Conservation (phyloP, 352 stramenopile genomes). For the Phytophthora brassicae region DNA sequence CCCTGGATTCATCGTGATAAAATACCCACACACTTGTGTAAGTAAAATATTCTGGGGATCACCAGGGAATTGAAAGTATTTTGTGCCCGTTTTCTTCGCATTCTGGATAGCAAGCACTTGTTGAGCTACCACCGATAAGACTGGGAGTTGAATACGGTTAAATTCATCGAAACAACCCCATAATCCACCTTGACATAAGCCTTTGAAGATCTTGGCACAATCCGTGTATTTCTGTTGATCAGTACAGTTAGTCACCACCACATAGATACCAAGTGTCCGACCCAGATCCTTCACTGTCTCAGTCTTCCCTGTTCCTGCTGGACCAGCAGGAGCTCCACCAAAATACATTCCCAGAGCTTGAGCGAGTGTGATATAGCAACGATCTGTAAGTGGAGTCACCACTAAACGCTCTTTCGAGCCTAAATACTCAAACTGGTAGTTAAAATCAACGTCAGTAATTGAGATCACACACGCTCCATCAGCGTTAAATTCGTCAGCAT, state of each 20-base stretch:
- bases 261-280: slow-evolving; percentile 94
- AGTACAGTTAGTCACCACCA: slow-evolving; percentile 97
- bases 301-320: slow-evolving; percentile 96
- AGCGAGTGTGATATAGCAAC: slow-evolving; percentile 97
- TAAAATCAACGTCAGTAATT: slow-evolving; percentile 98
- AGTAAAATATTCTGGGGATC: slow-evolving; percentile 97
- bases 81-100: slow-evolving; percentile 95
- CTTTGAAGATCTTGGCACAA: slow-evolving; percentile 98
- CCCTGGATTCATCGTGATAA: slow-evolving; percentile 99
- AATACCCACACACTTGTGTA: slow-evolving; percentile 95
- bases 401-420: slow-evolving; percentile 97
- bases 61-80: slow-evolving; percentile 97
- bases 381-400: slow-evolving; percentile 96
- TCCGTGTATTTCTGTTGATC: slow-evolving; percentile 98
- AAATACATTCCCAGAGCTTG: slow-evolving; percentile 99
- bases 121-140: slow-evolving; percentile 97
- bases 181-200: slow-evolving; percentile 94
- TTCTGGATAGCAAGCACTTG: slow-evolving; percentile 98
- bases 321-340: slow-evolving; percentile 93
- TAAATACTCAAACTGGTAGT: slow-evolving; percentile 98
- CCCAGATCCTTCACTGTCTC: slow-evolving; percentile 98
- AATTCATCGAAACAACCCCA: slow-evolving; percentile 99
- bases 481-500: slow-evolving; percentile 92
- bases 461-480: slow-evolving; percentile 96
- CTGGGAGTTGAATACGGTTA: slow-evolving; percentile 96